phyloP scores from a whole-genome alignment of 495 filamentous ascomycete genomes.

The Aspergillus steynii region DNA sequence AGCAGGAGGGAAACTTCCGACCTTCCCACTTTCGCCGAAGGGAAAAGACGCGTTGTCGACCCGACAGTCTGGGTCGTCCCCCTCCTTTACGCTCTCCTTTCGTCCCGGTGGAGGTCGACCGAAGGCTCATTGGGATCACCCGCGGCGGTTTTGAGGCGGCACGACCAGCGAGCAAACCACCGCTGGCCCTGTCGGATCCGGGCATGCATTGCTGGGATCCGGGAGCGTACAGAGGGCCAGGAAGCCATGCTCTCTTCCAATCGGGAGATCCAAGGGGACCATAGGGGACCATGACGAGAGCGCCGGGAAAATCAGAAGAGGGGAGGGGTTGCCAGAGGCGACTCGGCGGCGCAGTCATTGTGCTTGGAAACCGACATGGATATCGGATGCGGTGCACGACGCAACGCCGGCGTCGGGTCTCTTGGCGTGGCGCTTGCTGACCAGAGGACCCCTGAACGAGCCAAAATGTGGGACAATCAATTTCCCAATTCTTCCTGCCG shows the following conservation, averaged over 20 bases:
- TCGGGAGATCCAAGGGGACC: neutral
- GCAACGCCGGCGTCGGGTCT: constrained; percentile 24
- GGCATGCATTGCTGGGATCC: constrained; percentile 9
- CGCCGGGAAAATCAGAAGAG: too few relatives aligned
- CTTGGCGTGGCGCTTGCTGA: constrained; percentile 44
- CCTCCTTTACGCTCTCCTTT: constrained; percentile 17
- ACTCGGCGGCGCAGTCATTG: constrained; percentile 33
- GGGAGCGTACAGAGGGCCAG: constrained; percentile 4
- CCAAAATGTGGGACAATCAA: constrained; percentile 1
- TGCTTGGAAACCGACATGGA: constrained; percentile 20
- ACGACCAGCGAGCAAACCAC: neutral
- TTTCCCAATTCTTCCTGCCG: constrained; percentile 2
- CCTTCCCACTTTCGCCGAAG: constrained; percentile 11
- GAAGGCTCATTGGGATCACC: constrained; percentile 13
- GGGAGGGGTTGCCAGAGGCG: constrained; percentile 4
- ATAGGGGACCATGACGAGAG: neutral
- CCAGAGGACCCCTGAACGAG: constrained; percentile 1
- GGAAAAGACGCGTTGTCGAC: constrained; percentile 24
- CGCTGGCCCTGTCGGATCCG: neutral
- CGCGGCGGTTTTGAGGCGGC: neutral
- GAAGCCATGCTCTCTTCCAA: neutral
- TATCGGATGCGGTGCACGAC: constrained; percentile 18
- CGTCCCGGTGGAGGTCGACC: constrained; percentile 20
- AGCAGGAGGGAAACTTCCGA: neutral
- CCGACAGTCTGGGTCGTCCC: constrained; percentile 38